These are phyloP conservation scores for Solanum hybrid DNA, from an alignment of 305 asterid species.

Conservation along the genomic window DNA sequence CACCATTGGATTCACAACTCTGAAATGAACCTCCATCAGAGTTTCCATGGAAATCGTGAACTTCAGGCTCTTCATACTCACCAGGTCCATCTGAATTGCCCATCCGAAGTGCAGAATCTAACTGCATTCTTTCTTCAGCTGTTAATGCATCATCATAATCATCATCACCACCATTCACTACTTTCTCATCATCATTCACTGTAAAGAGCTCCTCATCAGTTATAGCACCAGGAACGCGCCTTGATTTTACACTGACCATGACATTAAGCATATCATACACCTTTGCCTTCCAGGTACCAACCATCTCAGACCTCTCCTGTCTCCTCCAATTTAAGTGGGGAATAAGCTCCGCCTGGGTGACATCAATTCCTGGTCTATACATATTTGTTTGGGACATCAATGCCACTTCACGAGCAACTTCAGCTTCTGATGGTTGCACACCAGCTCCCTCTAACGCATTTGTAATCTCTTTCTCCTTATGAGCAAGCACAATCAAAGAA, in stretches of 20 bases:
- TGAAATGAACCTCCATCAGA: conserved; percentile 55
- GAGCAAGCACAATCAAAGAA: conserved; percentile 82
- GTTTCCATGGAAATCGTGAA: conserved; percentile 58
- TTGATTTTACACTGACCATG: conserved; percentile 92
- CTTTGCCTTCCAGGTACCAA: conserved; percentile 93
- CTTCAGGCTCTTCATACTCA: conserved; percentile 72
- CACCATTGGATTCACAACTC: conserved; percentile 67
- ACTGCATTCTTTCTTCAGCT: conserved; percentile 84
- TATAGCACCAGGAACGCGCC: conserved; percentile 99
- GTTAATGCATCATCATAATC: conserved; percentile 81
- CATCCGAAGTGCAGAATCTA: conserved; percentile 84
- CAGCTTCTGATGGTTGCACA: conserved; percentile 89
- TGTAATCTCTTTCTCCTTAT: conserved; percentile 90
- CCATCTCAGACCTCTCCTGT: conserved; percentile 91
- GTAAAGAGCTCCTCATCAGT: conserved; percentile 94
- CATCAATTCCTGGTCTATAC: conserved; percentile 99
- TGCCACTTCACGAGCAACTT: conserved; percentile 96
- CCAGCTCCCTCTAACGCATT: conserved; percentile 98
- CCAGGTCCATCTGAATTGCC: conserved; percentile 58
- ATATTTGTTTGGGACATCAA: conserved; percentile 99
- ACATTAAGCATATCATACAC: conserved; percentile 93
- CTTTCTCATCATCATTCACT: conserved; percentile 69
- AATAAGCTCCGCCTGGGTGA: conserved; percentile 91
- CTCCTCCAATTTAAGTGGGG: conserved; percentile 96
- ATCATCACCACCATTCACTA: conserved; percentile 55